Percentiles rank a stretch among this genome's conserved stretches.
These are phyloP conservation scores for Pseudocercospora macadamiae DNA, from an alignment of 2,329 filamentous ascomycete genomes.

Conservation along the genomic window DNA sequence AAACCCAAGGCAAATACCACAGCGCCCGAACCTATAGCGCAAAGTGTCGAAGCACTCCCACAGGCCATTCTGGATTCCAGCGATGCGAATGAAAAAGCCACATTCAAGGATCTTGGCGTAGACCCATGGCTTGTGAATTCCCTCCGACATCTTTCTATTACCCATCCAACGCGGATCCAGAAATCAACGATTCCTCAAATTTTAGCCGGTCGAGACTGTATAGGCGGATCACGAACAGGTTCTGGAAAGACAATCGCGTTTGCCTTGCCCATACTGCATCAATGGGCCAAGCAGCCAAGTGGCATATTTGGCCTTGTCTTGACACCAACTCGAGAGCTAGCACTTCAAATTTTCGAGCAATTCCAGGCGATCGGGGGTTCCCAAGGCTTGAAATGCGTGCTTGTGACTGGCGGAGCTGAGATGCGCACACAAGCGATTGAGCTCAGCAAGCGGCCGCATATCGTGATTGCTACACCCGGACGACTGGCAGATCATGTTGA, in stretches of 20 bases:
- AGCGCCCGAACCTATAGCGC: neutral
- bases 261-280: conserved; percentile 88
- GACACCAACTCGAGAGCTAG: conserved; percentile 89
- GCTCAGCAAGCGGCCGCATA: conserved; percentile 78
- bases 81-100: conserved; percentile 31
- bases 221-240: conserved; percentile 91
- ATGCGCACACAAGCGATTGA: conserved; percentile 90
- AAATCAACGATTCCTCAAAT: conserved; percentile 92
- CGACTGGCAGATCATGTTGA: conserved; percentile 91
- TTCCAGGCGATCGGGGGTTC: conserved; percentile 89
- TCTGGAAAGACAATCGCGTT: conserved; percentile 98
- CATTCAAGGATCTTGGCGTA: conserved; percentile 38
- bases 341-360: conserved; percentile 94
- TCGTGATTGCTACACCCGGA: conserved; percentile 93
- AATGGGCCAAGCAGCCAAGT: conserved; percentile 88
- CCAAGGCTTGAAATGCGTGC: conserved; percentile 80
- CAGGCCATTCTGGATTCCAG: conserved; percentile 33
- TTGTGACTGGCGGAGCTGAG: conserved; percentile 91
- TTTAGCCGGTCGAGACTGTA: conserved; percentile 86
- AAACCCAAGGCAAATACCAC: conserved; percentile 1
- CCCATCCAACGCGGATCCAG: conserved; percentile 87
- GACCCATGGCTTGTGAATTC: conserved; percentile 79
- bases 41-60: neutral
- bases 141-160: conserved; percentile 77
- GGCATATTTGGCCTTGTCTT: conserved; percentile 89